A percentile compares a stretch with the other conserved stretches of the same genome.
Conservation (phyloP, 2,329 filamentous ascomycete genomes). For the Sclerotinia borealis region DNA sequence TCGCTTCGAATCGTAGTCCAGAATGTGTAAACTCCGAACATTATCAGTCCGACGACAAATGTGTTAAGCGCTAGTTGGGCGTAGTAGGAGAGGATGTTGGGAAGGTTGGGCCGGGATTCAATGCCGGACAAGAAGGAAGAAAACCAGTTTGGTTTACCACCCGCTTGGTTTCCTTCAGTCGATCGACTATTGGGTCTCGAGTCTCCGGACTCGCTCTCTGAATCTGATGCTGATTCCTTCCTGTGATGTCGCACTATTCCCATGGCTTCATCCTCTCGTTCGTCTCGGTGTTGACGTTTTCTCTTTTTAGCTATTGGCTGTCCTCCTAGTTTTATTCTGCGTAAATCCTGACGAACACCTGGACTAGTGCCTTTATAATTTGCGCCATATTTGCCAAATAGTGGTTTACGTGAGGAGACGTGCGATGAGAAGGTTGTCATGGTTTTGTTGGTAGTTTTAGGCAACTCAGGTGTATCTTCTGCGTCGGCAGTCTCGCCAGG, state of each 20-base stretch:
- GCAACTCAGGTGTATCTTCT: conserved; percentile 43
- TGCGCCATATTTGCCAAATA: conserved; percentile 38
- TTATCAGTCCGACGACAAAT: conserved; percentile 40
- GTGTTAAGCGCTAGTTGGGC: conserved; percentile 51
- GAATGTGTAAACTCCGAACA: conserved; percentile 32
- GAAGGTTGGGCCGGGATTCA: conserved; percentile 58
- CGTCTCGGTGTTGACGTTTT: conserved; percentile 39
- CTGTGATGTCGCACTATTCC: conserved; percentile 32
- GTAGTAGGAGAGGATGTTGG: conserved; percentile 60
- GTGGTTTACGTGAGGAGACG: conserved; percentile 39
- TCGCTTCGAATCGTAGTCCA: conserved; percentile 30
- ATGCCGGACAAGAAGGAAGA: conserved; percentile 54
- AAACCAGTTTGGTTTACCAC: conserved; percentile 33
- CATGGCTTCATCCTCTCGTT: conserved; percentile 19
- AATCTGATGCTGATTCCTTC: conserved; percentile 34
- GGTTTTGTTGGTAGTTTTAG: conserved; percentile 45
- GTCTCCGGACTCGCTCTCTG: conserved; percentile 36
- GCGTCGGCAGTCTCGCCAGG: conserved; percentile 50
- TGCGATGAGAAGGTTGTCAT: conserved; percentile 45
- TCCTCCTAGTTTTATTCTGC: conserved; percentile 38
- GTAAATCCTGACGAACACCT: conserved; percentile 48
- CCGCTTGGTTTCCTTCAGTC: conserved; percentile 30
- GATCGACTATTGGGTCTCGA: conserved; percentile 24
- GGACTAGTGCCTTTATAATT: conserved; percentile 39
- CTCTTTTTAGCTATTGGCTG: conserved; percentile 43